These are phyloP conservation scores for Acarospora socialis DNA, from an alignment of 2,329 filamentous ascomycete species.

Conservation along the genomic window DNA sequence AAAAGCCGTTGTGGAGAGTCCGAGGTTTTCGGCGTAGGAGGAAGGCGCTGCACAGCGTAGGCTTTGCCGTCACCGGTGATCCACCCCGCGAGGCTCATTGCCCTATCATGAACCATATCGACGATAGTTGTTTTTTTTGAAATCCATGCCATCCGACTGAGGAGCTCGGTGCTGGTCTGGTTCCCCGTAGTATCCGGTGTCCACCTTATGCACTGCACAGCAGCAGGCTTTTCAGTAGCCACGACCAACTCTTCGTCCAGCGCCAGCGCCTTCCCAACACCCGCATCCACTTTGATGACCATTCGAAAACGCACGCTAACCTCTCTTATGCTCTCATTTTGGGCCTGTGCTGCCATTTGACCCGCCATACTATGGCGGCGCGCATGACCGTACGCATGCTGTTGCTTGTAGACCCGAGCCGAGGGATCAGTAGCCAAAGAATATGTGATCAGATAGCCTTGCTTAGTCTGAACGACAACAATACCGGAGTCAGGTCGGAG, in stretches of 20 bases:
- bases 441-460: conserved; percentile 87
- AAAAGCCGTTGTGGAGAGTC: conserved; percentile 54
- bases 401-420: conserved; percentile 70
- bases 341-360: conserved; percentile 63
- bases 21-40: conserved; percentile 27
- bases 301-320: conserved; percentile 86
- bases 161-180: conserved; percentile 80
- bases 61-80: conserved; percentile 74
- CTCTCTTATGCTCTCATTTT: conserved; percentile 59
- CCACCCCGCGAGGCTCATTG: conserved; percentile 94
- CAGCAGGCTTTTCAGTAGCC: conserved; percentile 77
- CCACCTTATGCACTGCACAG: conserved; percentile 96
- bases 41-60: conserved; percentile 71
- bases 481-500: conserved; percentile 86
- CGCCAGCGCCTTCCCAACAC: conserved; percentile 74
- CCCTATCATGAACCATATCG: conserved; percentile 86
- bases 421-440: conserved; percentile 74
- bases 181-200: conserved; percentile 65
- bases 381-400: conserved; percentile 43
- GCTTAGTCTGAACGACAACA: conserved; percentile 72
- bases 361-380: conserved; percentile 31
- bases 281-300: conserved; percentile 96
- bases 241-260: conserved; percentile 88
- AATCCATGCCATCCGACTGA: conserved; percentile 77
- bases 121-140: conserved; percentile 60